phyloP scores from a whole-genome alignment of 1,284 basidiomycete genomes.

The Takashimella koratensis region DNA sequence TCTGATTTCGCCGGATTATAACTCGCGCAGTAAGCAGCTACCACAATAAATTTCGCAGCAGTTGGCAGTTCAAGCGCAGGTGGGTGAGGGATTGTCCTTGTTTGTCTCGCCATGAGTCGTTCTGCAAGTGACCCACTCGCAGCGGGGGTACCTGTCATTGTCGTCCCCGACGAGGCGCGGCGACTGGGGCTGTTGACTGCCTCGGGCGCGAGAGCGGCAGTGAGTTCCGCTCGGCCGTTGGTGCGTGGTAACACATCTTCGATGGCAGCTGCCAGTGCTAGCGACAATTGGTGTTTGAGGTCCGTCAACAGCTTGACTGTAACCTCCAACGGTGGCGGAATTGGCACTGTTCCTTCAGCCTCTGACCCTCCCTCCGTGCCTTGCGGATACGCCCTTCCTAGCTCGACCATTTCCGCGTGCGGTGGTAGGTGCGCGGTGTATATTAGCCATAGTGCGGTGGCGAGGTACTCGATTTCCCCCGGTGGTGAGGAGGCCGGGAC shows the following conservation, averaged over 20 bases:
- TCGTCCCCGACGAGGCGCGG: not conserved
- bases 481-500: constrained; percentile 58
- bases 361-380: too few relatives aligned
- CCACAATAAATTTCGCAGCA: constrained; percentile 69
- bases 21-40: constrained; percentile 79
- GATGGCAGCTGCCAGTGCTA: constrained; percentile 37
- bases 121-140: not conserved
- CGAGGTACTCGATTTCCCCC: constrained; percentile 68
- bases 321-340: constrained; percentile 28
- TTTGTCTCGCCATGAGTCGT: not conserved
- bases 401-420: constrained; percentile 31
- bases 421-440: constrained; percentile 42
- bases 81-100: constrained; percentile 24
- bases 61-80: constrained; percentile 52
- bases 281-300: constrained; percentile 38
- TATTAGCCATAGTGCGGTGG: constrained; percentile 71
- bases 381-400: constrained; percentile 20
- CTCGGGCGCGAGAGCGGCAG: constrained; percentile 18
- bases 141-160: constrained; percentile 1
- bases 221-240: constrained; percentile 29
- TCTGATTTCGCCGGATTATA: constrained; percentile 82
- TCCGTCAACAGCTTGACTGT: constrained; percentile 44
- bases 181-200: too few relatives aligned
- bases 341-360: too few relatives aligned
- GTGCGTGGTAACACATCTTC: constrained; percentile 36